phyloP scores from a whole-genome alignment of 306 rosid species.

The Medicago arabica region DNA sequence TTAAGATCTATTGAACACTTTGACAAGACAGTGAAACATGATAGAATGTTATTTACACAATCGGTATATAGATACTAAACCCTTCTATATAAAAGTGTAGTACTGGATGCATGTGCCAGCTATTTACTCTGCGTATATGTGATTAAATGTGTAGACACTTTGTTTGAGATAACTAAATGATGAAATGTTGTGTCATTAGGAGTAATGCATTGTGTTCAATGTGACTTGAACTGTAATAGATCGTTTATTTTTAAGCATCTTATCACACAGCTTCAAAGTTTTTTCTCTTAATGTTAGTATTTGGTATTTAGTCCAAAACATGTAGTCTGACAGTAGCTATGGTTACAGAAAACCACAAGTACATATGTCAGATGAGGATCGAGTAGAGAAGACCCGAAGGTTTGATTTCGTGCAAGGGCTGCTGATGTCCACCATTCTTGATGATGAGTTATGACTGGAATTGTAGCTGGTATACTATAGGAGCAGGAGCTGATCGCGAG shows the following conservation, averaged over 20 bases:
- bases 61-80: background rate
- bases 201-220: slow-evolving; percentile 30
- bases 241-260: too few species aligned
- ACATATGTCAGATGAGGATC: slow-evolving; percentile 62
- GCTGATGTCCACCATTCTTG: slow-evolving; percentile 74
- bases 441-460: slow-evolving; percentile 59
- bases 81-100: background rate
- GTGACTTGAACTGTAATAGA: background rate
- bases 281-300: background rate
- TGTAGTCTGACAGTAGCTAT: slow-evolving; percentile 39
- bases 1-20: background rate
- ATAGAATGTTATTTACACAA: background rate
- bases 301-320: background rate
- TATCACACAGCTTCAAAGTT: background rate
- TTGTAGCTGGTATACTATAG: slow-evolving; percentile 38
- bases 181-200: background rate
- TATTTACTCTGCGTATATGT: background rate
- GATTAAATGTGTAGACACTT: slow-evolving; percentile 12
- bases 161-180: background rate
- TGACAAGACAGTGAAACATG: background rate
- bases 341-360: slow-evolving; percentile 62
- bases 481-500: slow-evolving; percentile 43
- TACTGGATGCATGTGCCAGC: background rate
- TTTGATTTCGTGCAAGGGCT: slow-evolving; percentile 82
- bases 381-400: slow-evolving; percentile 72